Evolutionary conservation across 345 rosid genomes (phyloP).

Genomic region (Rhizophora apiculata): DNA sequence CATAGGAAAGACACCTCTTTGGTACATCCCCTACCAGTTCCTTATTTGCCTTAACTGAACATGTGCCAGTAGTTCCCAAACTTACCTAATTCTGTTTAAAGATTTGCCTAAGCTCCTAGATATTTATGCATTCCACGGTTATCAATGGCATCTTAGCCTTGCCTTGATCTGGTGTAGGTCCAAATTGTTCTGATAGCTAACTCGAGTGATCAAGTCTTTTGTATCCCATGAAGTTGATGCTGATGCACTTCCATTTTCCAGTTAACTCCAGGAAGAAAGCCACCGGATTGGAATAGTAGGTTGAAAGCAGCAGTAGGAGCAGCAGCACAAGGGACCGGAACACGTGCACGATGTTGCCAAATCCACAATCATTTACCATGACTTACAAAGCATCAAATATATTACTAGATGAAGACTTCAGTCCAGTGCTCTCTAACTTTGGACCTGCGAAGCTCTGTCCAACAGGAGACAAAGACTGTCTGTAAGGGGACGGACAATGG

Average conservation of each 20-base stretch:
- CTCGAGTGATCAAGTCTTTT: no score
- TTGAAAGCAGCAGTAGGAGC: conserved; percentile 53
- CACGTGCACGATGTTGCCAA: conserved; percentile 45
- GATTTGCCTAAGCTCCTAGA: no score
- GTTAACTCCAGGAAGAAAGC: conserved; percentile 34
- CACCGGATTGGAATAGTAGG: conserved; percentile 47
- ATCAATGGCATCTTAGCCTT: neutral
- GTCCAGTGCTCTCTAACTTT: conserved; percentile 54
- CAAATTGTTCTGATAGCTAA: no score
- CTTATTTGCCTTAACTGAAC: neutral
- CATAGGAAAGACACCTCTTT: conserved; percentile 52
- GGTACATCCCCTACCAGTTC: conserved; percentile 23
- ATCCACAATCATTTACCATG: conserved; percentile 49
- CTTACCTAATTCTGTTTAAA: no score
- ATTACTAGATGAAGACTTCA: conserved; percentile 44
- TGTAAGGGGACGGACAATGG: conserved; percentile 53
- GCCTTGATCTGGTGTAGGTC: no score
- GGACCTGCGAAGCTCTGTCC: conserved; percentile 60
- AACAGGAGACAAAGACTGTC: conserved; percentile 45
- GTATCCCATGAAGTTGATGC: no score
- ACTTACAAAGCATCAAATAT: conserved; percentile 52
- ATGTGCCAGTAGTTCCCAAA: neutral
- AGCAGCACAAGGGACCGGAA: conserved; percentile 46
- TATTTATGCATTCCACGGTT: neutral
- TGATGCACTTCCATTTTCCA: conserved; percentile 6